phyloP scores from a whole-genome alignment of 768 basidiomycete genomes.

The Boletus sensibilis region DNA sequence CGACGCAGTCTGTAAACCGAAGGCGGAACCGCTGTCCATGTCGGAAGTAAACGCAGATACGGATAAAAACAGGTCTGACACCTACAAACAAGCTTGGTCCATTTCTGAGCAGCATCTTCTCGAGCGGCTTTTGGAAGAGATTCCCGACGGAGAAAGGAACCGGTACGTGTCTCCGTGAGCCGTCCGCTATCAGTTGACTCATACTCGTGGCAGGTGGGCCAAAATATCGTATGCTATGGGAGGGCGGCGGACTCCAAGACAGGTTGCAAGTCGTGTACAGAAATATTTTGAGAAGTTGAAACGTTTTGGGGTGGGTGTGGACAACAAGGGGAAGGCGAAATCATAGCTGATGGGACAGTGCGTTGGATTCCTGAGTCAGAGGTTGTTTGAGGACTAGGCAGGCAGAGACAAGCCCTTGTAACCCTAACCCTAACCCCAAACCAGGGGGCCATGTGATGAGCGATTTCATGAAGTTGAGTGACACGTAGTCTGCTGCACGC shows the following conservation, averaged over 20 bases:
- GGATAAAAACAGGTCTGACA: constrained; percentile 43
- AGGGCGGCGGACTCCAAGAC: constrained; percentile 70
- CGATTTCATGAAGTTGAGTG: neutral
- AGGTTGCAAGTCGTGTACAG: constrained; percentile 87
- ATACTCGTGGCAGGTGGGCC: constrained; percentile 53
- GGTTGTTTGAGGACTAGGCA: no score
- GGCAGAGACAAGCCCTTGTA: neutral
- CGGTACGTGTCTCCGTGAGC: constrained; percentile 42
- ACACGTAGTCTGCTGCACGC: neutral
- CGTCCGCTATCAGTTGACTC: constrained; percentile 8
- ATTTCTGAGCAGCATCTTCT: constrained; percentile 73
- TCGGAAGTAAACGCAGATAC: constrained; percentile 21
- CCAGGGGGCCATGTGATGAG: constrained; percentile 10
- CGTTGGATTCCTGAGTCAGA: neutral
- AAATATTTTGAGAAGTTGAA: constrained; percentile 87
- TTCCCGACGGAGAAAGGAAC: constrained; percentile 75
- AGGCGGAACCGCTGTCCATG: constrained; percentile 13
- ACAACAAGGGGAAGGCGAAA: constrained; percentile 26
- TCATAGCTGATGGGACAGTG: constrained; percentile 7
- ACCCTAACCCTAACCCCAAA: constrained; percentile 31
- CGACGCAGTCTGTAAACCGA: constrained; percentile 14
- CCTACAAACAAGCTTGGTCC: constrained; percentile 83
- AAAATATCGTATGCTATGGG: constrained; percentile 83
- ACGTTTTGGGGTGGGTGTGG: constrained; percentile 59
- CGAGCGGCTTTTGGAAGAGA: constrained; percentile 70